Evolutionary conservation across 495 filamentous ascomycete genomes (phyloP), one percentile per base, ranked within the genome.

Genomic region (Daldinia childiae): DNA sequence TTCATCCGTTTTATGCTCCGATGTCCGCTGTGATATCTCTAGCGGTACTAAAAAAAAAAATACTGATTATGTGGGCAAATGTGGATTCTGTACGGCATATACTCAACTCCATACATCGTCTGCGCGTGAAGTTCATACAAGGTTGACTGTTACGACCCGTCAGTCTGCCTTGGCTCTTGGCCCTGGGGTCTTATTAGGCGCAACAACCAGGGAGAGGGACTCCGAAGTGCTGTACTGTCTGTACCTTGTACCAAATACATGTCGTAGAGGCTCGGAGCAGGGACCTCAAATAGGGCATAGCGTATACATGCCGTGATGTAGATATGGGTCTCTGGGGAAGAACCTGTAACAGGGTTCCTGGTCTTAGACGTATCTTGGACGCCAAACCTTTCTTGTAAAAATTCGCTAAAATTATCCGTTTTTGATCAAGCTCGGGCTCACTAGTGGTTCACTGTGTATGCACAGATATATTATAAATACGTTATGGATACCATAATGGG

Each of bases 121-220:
- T 48, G 54, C 56, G 59, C 27, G 39, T 64, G 59, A 72, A 27
- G 59, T 67, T 55, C 17, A 59, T 27, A 24, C 58, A 38, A 69
- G 66, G 66, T 63, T 69, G 66, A 58, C 57, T 52, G 34, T 38
- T n/a, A 41, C 32, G 30, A 19, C 26, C 57, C 34, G 36, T 26
- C 6, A 58, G 34, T 71, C 69, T 67, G 69, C 69, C 69, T 72
- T 66, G 26, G 65, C 56, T 62, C 65, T 58, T 57, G 62, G 61
- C 39, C 58, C 50, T 3, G 56, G 62, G 58, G 41, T 48, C 48
- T 61, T 52, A 39, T 30, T 54, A 54, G 34, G 26, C 32, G 32
- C 38, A 62, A 71, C 58, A 58, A 50, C 62, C 62, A 56, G 56
- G 38, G 50, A 52, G 30, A 36, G 11, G 24, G 62, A 27, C 59